Base-by-base conservation (phyloP, 176 grass and related monocot species). In the Eleusine coracana region DNA sequence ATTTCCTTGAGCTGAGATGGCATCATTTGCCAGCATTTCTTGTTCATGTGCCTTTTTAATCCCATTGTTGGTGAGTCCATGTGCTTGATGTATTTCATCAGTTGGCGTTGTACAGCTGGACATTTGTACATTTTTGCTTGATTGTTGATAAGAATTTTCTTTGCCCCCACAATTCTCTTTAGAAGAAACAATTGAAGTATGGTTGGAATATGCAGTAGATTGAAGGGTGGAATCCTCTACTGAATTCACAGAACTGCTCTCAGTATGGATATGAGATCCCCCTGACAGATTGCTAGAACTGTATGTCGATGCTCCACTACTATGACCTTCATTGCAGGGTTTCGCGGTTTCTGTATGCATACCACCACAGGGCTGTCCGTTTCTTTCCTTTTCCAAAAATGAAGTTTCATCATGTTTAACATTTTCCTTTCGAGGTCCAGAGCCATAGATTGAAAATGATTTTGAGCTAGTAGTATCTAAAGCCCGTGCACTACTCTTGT, bases 401-500 rank as follows among this genome's bases (percentile, higher is more conserved):
- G 45, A 64, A 58, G 55, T 66, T 58, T 67, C 50, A 70, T 49
- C 34, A 48, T 56, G 69, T 66, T 62, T 70, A 55, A 25, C 65
- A 49, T 66, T 70, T 82, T 83, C 77, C 18, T 66, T 82, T 70
- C 7, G 78, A 76, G n/a, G 11, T 65, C 25, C 70, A 11, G 66
- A 73, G 46, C 34, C 45, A 65, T 59, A 73, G 40, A 25, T 74
- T 6, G 12, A 63, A 54, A 74, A 65, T 76, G 48, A 25, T 87
- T 87, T 85, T 87, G 31, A 75, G 85, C 18, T 10, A 73, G 25
- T 72, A 70, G 48, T 61, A 70, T 78, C 65, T 66, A 76, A 42
- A 75, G 31, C 12, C 31, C 78, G 74, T 49, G 3, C 40, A 79
- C 31, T 55, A 71, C 59, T 51, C 21, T 63, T 77, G 62, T 31